Base-by-base conservation (phyloP, 495 filamentous ascomycete genomes). In the Aspergillus asperescens region DNA sequence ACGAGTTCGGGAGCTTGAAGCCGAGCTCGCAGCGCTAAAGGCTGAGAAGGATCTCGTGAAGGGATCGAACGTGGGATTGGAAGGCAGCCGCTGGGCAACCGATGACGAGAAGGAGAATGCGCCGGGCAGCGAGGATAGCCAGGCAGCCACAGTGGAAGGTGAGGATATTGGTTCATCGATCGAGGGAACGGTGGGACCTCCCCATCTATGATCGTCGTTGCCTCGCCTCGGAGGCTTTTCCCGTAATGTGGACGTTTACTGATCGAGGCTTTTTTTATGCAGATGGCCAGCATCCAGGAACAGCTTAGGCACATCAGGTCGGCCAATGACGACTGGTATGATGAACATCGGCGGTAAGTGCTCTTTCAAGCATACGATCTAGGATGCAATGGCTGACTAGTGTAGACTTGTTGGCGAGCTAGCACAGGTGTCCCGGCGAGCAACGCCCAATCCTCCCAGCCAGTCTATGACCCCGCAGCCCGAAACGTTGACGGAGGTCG, bases 141-240 rank as follows among this genome's bases (percentile, higher is more conserved):
- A 68, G 64, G 62, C 68, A 62, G 63, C 68, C 59, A 62, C 65
- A 68, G 58, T 50, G 70, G 73, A 75, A 77, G 72, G 73, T 77
- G 73, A 77, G 73, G 68, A 76, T 62, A 69, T 76, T 66, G 73
- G 75, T 63, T 69, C 73, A 71, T 75, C 71, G 57, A 76, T 77
- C 61, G 68, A 77, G 71, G 75, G 75, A 75, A 74, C 72, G 72
- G 75, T 77, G 72, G 71, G 75, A 66, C 47, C 63, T 68, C 73
- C 73, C 67, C 67, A 66, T 70, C 66, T 65, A 51, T 62, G 62
- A 50, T 66, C 66, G 55, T 64, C 53, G 50, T 69, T 59, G 58
- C 69, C 66, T 47, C 27, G 16, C 27, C 27, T 35, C 32, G 32
- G 32, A 35, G 32, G 7, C n/a, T n/a, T n/a, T n/a, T n/a, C n/a